Base-by-base conservation (phyloP, 805 yeast species). In the Starmerella etchellsii region DNA sequence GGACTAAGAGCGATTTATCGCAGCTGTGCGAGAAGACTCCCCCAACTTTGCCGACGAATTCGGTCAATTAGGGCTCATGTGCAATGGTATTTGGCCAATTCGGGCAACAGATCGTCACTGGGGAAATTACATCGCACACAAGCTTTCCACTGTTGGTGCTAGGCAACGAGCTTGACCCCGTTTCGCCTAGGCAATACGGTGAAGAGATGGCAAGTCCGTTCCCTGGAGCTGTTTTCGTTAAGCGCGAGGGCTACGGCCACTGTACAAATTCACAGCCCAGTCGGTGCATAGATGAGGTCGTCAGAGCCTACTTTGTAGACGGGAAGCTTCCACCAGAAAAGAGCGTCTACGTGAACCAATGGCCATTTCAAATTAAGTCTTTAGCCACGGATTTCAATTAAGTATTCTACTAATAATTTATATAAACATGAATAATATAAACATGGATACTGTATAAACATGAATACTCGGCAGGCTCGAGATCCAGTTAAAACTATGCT, bases 81-180 rank as follows among this genome's bases (percentile, higher is more conserved):
- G 48, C 31, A 16, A 19, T 2, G 31, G 39, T 3, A 24, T 22
- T 14, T 44, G 48, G 48, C 32, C 23, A 13, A 13, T 14, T 3
- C 29, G 48, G 3, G 45, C 35, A 4, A 40, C 43, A 11, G 45
- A 41, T 24, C 27, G 38, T 11, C 35, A 29, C 21, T 11, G 16
- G 5, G 46, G 42, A 4, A 26, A 31, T 18, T 13, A 37, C 20
- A 18, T 38, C 40, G 11, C 15, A 25, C 2, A 40, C 43, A 2
- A 16, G 40, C 15, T 40, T 31, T 23, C 40, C 41, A 16, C 31
- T 46, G 22, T 42, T 48, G 10, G 32, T 36, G 2, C 36, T 46
- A n/a, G 48, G 50, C 15, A 47, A 45, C 23, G 43, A 43, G 4
- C 48, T 33, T 25, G 53, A 49, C 28, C 52, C 52, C 14, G 49